Percentiles rank a stretch among this genome's conserved stretches.
Conservation (phyloP, 1,284 basidiomycete species). For the Apiotrichum akiyoshidainum region DNA sequence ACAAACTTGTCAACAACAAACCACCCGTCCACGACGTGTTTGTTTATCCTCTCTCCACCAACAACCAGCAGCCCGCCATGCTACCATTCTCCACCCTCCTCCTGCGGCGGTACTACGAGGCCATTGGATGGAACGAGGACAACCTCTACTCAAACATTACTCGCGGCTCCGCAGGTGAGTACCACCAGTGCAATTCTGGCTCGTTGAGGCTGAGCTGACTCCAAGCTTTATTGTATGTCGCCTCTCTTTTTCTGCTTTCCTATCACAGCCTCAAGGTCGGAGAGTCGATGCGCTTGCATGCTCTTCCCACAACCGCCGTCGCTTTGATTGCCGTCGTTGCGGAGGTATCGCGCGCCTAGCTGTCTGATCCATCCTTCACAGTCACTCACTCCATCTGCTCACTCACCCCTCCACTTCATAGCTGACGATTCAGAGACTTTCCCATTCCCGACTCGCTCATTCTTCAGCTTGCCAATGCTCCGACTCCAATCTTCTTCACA, state of each 20-base stretch:
- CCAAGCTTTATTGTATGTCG: too few relatives aligned
- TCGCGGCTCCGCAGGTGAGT: conserved; percentile 73
- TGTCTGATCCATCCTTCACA: not conserved
- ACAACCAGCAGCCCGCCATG: conserved; percentile 22
- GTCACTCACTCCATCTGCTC: not conserved
- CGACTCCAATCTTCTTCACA: conserved; percentile 83
- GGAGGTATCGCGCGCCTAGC: not conserved
- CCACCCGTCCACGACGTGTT: not conserved
- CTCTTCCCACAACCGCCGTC: too few relatives aligned
- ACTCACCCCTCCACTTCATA: not conserved
- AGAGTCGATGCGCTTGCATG: too few relatives aligned
- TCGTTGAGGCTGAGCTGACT: conserved; percentile 26
- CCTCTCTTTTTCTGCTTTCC: too few relatives aligned
- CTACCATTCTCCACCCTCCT: conserved; percentile 74
- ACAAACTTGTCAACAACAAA: not conserved
- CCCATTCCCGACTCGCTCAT: conserved; percentile 43
- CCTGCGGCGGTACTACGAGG: conserved; percentile 79
- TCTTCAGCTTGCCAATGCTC: conserved; percentile 79
- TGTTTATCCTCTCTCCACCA: not conserved
- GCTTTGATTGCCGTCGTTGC: too few relatives aligned
- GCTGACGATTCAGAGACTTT: conserved; percentile 33
- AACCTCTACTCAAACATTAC: conserved; percentile 89
- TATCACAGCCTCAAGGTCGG: too few relatives aligned
- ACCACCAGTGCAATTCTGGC: not conserved
- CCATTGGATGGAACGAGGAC: conserved; percentile 94